Percentiles rank a stretch among this genome's conserved stretches.
Evolutionary conservation across 1,284 basidiomycete species (phyloP).

Genomic region (Rhodotorula mucilaginosa): DNA sequence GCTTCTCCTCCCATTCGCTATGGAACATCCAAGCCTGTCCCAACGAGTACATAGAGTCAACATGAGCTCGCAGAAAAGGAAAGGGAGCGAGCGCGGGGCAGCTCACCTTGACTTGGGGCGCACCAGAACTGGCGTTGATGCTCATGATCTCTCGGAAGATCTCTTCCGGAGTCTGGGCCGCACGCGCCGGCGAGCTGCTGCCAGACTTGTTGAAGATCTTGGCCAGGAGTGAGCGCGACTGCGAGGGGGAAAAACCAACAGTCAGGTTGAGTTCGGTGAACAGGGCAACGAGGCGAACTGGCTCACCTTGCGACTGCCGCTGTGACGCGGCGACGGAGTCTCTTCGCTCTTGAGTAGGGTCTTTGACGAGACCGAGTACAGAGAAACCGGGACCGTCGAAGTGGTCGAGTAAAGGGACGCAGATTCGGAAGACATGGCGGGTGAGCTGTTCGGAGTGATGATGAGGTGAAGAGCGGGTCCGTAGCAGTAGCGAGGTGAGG

Average conservation of each 20-base stretch:
- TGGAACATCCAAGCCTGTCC: no score
- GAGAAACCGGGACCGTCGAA: neutral
- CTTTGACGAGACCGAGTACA: neutral
- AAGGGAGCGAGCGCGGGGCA: neutral
- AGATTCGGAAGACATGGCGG: neutral
- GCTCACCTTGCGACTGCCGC: neutral
- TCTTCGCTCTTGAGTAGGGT: neutral
- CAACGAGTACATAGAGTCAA: no score
- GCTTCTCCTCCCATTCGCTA: neutral
- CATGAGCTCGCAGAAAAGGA: no score
- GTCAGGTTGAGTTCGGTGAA: neutral
- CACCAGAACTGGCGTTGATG: conserved; percentile 25
- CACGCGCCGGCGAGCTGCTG: neutral
- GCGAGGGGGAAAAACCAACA: no score
- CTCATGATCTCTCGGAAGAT: conserved; percentile 19
- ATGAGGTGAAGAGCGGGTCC: neutral
- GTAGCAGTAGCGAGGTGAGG: neutral
- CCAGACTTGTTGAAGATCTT: neutral
- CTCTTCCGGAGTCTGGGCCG: neutral
- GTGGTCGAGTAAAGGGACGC: neutral
- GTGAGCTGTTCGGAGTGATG: neutral
- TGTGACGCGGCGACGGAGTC: neutral
- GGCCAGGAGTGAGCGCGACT: neutral
- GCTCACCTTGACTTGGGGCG: conserved; percentile 18
- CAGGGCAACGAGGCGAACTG: neutral